These are phyloP conservation scores for Xylaria arbuscula DNA, from an alignment of 2,329 filamentous ascomycete species.

Conservation along the genomic window DNA sequence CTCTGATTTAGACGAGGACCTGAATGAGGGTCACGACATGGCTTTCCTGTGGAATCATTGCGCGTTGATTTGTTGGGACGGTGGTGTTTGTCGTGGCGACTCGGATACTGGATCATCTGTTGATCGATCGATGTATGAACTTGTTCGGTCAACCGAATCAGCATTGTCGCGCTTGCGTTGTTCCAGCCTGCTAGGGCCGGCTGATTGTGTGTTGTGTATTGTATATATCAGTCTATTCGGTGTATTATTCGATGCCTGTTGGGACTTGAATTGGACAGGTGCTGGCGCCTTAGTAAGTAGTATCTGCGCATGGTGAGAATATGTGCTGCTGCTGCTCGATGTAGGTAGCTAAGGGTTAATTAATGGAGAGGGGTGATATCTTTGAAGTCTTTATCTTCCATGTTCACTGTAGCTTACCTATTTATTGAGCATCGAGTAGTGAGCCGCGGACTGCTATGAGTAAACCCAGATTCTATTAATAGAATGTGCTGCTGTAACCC, in stretches of 20 bases:
- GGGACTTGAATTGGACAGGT: background rate
- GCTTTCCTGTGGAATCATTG: background rate
- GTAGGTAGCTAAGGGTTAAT: background rate
- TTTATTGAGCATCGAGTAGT: background rate
- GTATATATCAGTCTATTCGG: constrained; percentile 9
- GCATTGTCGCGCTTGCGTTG: constrained; percentile 19
- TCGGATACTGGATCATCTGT: constrained; percentile 11
- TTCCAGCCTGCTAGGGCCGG: constrained; percentile 3
- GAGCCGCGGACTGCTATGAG: too few species aligned
- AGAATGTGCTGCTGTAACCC: too few species aligned
- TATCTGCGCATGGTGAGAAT: background rate
- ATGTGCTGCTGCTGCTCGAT: background rate
- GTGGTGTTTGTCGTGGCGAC: background rate
- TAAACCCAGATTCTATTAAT: too few species aligned
- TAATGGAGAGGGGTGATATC: background rate
- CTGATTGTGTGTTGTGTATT: constrained; percentile 17
- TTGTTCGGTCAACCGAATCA: constrained; percentile 1
- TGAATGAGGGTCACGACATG: constrained; percentile 27
- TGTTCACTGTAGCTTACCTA: background rate
- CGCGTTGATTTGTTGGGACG: background rate
- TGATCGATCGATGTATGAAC: background rate
- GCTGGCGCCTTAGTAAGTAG: background rate
- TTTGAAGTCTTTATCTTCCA: background rate
- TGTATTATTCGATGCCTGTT: background rate
- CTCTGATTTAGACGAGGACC: constrained; percentile 26